Percentiles rank a stretch among this genome's conserved stretches.
Evolutionary conservation across 1,284 basidiomycete genomes (phyloP).

Genomic region (Sporisorium graminicola): DNA sequence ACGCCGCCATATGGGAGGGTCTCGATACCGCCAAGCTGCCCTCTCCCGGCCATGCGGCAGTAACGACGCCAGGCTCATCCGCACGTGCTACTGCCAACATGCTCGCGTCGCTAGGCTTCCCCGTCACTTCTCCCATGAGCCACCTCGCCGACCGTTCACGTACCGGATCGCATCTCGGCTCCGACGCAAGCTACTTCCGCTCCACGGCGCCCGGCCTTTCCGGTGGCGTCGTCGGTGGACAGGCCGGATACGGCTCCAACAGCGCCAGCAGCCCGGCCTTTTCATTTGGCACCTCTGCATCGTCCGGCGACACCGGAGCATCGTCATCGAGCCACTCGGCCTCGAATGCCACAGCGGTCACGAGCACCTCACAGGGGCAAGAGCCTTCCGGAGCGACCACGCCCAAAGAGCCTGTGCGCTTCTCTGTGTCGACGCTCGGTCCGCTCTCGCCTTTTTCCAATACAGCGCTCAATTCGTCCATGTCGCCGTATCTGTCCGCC

Average conservation of each 20-base stretch:
- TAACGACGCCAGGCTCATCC: conserved; percentile 40
- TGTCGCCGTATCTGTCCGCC: conserved; percentile 67
- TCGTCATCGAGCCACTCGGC: conserved; percentile 28
- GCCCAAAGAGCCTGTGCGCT: conserved; percentile 62
- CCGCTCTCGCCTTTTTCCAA: conserved; percentile 66
- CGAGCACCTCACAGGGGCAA: conserved; percentile 29
- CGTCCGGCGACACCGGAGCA: conserved; percentile 26
- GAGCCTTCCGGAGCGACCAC: conserved; percentile 37
- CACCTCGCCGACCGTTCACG: conserved; percentile 48
- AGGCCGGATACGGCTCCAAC: conserved; percentile 24
- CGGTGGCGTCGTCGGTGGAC: conserved; percentile 23
- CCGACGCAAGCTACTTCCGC: conserved; percentile 51
- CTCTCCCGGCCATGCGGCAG: conserved; percentile 39
- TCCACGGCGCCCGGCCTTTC: conserved; percentile 43
- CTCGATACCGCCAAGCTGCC: conserved; percentile 51
- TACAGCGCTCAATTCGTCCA: conserved; percentile 63
- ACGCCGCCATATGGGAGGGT: conserved; percentile 54
- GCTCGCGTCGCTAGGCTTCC: conserved; percentile 47
- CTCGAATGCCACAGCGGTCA: conserved; percentile 25
- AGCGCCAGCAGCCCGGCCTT: conserved; percentile 44
- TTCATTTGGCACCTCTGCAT: conserved; percentile 39
- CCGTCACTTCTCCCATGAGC: conserved; percentile 48
- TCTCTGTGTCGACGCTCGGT: conserved; percentile 56
- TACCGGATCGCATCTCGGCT: conserved; percentile 28
- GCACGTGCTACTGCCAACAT: conserved; percentile 42